phyloP scores from a whole-genome alignment of 257 asterid genomes.

The Cordia subcordata region DNA sequence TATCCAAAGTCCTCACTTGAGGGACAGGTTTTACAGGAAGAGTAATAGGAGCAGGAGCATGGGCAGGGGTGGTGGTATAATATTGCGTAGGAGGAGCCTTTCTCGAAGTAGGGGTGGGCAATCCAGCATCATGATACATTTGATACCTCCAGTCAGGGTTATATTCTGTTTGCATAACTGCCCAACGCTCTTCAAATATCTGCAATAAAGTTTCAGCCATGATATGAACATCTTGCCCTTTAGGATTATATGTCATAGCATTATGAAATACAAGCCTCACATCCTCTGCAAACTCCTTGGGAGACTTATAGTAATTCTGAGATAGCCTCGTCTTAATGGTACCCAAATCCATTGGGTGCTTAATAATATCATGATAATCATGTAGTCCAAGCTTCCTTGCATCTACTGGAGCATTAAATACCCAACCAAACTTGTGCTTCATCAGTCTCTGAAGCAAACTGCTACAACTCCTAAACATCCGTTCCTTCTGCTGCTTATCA shows the following conservation, averaged over 20 bases:
- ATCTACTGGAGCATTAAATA: constrained; percentile 81
- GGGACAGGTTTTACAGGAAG: constrained; percentile 26
- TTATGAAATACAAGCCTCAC: constrained; percentile 81
- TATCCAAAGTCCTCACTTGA: constrained; percentile 38
- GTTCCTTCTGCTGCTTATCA: constrained; percentile 50
- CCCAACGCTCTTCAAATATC: constrained; percentile 87
- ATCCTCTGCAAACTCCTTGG: constrained; percentile 78
- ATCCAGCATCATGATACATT: constrained; percentile 55
- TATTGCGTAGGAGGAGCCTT: constrained; percentile 39
- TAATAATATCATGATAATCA: constrained; percentile 76
- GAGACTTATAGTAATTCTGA: constrained; percentile 63
- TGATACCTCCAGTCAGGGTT: constrained; percentile 54
- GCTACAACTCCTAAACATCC: constrained; percentile 55
- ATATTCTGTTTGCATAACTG: constrained; percentile 56
- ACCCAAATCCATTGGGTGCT: constrained; percentile 91
- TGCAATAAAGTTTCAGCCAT: constrained; percentile 72
- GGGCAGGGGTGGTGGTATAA: constrained; percentile 26
- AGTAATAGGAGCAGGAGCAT: constrained; percentile 22
- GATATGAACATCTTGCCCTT: constrained; percentile 80
- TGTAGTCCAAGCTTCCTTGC: constrained; percentile 55
- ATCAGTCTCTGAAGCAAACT: constrained; percentile 73
- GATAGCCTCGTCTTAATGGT: constrained; percentile 65
- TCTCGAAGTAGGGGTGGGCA: constrained; percentile 54
- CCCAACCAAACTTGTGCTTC: constrained; percentile 91
- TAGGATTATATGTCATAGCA: constrained; percentile 91